A percentile compares a stretch with the other conserved stretches of the same genome.
Evolutionary conservation across 257 asterid species (phyloP).

Genomic region (Thymus quinquecostatus): DNA sequence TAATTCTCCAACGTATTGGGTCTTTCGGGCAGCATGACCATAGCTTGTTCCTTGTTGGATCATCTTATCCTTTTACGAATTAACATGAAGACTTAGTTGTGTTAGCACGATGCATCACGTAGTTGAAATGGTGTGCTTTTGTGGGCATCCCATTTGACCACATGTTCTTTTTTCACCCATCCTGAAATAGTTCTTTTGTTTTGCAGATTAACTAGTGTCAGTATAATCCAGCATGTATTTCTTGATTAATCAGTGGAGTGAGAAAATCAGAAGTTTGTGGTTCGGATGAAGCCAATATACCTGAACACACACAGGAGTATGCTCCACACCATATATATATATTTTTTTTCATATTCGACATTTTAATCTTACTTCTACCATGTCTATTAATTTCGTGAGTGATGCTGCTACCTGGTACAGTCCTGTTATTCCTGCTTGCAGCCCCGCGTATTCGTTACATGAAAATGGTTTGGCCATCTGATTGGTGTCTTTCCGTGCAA

Average conservation of each 20-base stretch:
- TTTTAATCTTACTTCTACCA: slow-evolving; percentile 3
- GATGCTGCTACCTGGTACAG: slow-evolving; percentile 24
- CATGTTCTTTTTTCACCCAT: not conserved
- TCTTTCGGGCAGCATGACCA: not conserved
- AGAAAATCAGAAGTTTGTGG: slow-evolving; percentile 21
- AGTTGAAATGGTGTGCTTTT: slow-evolving; percentile 6
- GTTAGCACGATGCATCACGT: not conserved
- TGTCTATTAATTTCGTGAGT: not conserved
- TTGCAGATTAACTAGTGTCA: slow-evolving; percentile 33
- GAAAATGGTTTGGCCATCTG: not conserved
- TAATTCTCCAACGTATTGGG: not conserved
- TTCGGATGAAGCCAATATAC: slow-evolving; percentile 7
- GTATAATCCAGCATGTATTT: not conserved
- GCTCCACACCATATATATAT: slow-evolving; percentile 9
- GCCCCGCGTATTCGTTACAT: slow-evolving; percentile 9
- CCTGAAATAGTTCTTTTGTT: not conserved
- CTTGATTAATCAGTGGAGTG: slow-evolving; percentile 21
- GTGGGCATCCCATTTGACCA: not conserved
- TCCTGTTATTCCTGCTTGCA: slow-evolving; percentile 6
- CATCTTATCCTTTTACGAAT: not conserved
- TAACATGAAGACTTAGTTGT: not conserved
- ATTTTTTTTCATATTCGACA: slow-evolving; percentile 10
- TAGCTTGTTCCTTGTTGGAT: not conserved
- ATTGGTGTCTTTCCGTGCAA: not conserved
- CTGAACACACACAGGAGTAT: not conserved